Evolutionary conservation across 164 flowering plant species (phyloP).

Genomic region (Warburgia ugandensis): DNA sequence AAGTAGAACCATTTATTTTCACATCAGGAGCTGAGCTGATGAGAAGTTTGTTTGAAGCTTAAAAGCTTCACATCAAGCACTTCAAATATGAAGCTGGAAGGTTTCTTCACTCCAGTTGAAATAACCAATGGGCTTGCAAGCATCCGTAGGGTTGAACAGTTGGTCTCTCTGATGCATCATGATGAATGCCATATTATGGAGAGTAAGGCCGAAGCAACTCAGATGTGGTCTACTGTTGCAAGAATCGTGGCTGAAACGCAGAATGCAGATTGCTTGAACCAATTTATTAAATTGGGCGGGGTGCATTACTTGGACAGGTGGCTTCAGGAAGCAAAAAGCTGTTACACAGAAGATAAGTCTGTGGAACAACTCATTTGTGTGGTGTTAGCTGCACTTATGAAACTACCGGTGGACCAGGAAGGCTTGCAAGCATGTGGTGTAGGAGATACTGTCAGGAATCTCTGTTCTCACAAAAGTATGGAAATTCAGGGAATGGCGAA

Average conservation of each 20-base stretch:
- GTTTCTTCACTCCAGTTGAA: neutral
- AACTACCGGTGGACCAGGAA: constrained; percentile 3
- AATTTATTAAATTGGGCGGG: constrained; percentile 1
- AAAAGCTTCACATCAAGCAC: neutral
- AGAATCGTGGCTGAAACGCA: neutral
- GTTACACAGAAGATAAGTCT: neutral
- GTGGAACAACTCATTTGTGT: neutral
- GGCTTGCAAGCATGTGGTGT: constrained; percentile 3
- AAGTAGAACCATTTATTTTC: no score
- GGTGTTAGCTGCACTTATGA: constrained; percentile 1
- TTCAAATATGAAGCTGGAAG: constrained; percentile 3
- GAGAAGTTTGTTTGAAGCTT: neutral
- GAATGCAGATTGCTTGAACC: constrained; percentile 3
- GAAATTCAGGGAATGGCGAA: constrained; percentile 6
- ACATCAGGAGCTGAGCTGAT: neutral
- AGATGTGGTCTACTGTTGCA: neutral
- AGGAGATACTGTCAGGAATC: constrained; percentile 1
- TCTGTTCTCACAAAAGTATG: constrained; percentile 1
- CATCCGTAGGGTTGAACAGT: constrained; percentile 1
- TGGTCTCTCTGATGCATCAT: constrained; percentile 4
- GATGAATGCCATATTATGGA: neutral
- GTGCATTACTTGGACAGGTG: constrained; percentile 2
- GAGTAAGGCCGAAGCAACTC: neutral
- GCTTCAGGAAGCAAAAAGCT: constrained; percentile 7
- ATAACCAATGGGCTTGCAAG: constrained; percentile 2